Conservation (phyloP, 129 eudicot genomes). For the Rutidosis leptorrhynchoides region DNA sequence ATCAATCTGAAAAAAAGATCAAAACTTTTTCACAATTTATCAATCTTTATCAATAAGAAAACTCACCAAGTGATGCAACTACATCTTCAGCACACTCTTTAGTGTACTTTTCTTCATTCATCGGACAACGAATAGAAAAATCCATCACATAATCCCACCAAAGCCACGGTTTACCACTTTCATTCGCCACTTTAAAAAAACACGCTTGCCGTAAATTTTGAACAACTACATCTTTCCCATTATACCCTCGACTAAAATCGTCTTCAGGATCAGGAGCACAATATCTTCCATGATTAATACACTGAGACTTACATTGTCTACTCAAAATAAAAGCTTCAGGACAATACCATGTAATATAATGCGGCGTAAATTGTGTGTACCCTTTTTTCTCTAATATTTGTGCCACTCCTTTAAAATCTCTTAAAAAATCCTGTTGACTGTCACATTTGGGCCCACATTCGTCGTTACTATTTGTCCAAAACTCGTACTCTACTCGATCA, state of each 20-base stretch:
- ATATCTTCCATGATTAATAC: conserved; percentile 88
- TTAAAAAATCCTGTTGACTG: conserved; percentile 65
- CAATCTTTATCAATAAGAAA: background rate
- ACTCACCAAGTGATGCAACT: conserved; percentile 72
- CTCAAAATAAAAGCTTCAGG: conserved; percentile 90
- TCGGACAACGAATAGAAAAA: conserved; percentile 88
- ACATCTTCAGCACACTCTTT: conserved; percentile 88
- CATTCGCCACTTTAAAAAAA: conserved; percentile 73
- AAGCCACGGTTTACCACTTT: conserved; percentile 84
- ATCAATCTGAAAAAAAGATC: background rate
- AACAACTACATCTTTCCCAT: conserved; percentile 83
- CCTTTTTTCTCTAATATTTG: conserved; percentile 89
- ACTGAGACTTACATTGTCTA: conserved; percentile 84
- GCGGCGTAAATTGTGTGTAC: conserved; percentile 85
- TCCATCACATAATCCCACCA: conserved; percentile 99
- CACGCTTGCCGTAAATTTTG: conserved; percentile 82
- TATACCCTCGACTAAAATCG: conserved; percentile 73
- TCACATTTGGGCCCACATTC: conserved; percentile 94
- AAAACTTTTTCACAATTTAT: too few relatives aligned
- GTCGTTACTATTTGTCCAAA: conserved; percentile 95
- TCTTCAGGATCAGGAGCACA: conserved; percentile 96
- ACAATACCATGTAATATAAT: conserved; percentile 95
- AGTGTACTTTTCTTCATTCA: conserved; percentile 66
- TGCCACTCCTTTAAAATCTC: conserved; percentile 82
- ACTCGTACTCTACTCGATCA: conserved; percentile 91